Conservation (phyloP, 192 early-diverging fungal species). For the Gaertneriomyces semiglobifer region DNA sequence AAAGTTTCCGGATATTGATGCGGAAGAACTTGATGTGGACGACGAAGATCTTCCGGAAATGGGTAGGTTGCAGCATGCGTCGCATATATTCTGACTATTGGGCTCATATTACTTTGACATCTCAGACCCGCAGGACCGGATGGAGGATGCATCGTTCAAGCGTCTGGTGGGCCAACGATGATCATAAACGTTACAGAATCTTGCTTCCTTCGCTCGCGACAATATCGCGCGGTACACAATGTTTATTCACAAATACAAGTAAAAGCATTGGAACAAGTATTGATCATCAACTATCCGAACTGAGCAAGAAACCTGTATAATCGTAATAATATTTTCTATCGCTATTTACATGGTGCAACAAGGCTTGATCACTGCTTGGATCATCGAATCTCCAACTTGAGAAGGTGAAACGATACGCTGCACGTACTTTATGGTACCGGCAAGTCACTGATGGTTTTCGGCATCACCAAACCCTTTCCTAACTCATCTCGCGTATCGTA, state of each 20-base stretch:
- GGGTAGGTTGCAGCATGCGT: neutral
- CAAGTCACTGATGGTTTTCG: constrained; percentile 5
- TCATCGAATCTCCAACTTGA: no score
- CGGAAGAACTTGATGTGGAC: neutral
- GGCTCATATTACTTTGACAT: neutral
- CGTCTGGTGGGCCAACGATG: neutral
- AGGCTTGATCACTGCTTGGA: no score
- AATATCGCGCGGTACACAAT: no score
- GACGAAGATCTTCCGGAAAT: neutral
- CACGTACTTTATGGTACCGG: constrained; percentile 17
- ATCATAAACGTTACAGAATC: no score
- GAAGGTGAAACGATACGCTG: no score
- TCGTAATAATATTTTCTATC: no score
- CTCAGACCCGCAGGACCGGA: neutral
- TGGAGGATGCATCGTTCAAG: neutral
- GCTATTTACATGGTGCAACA: no score
- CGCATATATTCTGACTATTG: neutral
- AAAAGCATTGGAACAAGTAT: no score
- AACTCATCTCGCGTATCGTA: constrained; percentile 49
- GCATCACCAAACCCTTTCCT: constrained; percentile 24
- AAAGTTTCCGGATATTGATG: constrained; percentile 5
- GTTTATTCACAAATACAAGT: no score
- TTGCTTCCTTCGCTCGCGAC: no score
- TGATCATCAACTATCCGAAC: no score
- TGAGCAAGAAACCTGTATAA: no score